Base-by-base conservation (phyloP, 1,284 basidiomycete genomes). In the Cryptococcus jaspeensis region DNA sequence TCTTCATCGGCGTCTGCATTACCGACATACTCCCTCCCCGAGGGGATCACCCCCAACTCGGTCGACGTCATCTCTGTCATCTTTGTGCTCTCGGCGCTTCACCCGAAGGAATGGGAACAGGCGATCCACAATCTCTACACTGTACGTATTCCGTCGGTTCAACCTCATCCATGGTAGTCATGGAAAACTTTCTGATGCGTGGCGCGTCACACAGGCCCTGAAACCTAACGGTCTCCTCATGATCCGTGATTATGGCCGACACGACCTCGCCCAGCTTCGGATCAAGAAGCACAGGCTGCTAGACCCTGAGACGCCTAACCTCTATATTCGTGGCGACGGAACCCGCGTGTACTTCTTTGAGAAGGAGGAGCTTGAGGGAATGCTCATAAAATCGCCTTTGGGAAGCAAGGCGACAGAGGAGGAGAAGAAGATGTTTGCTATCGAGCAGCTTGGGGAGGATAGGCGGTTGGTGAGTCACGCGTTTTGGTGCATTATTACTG, bases 271-370 rank as follows among this genome's bases (percentile, higher is more conserved):
- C 1, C 95, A 99, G 77, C 80, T 99, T 23, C 83, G 96, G 5
- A 97, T 99, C 82, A 95, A 92, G 76, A 83, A 84, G 18, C 86
- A 88, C 2, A 82, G 96, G 32, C 82, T 99, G 61, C 82, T 99
- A 15, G 88, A 91, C 40, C 91, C 94, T 50, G 94, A 92, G 71
- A 90, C 92, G 60, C 92, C 95, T 50, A 94, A 95, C 73, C 90
- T 95, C 62, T 97, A 97, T 69, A 87, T 94, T 50, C 84, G 95
- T 47, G 95, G 95, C 1, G 95, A 99, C 76, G 95, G 94, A 63
- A 99, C 95, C 0, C 82, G 96, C 37, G 94, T 97, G 0, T 97
- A 96, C 75, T 97, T 96, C 74, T 97, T 97, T 67, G 88, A 64
- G 20, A 66, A 68, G 90, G 91, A 93, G 66, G 91, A 96, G 74